Evolutionary conservation across 805 yeast genomes (phyloP).

Genomic region (Pichia exigua): DNA sequence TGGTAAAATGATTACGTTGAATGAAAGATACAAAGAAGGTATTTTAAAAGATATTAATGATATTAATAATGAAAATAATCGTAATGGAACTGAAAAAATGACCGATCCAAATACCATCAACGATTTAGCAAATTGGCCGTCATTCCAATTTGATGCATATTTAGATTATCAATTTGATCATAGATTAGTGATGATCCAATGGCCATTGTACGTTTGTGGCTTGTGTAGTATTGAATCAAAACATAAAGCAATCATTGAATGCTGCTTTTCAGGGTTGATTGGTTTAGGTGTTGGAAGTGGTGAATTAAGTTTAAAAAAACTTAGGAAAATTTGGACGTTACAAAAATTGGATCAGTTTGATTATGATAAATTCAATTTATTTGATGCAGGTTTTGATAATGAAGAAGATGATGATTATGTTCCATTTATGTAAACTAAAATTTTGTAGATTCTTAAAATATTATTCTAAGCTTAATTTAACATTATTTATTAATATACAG

Average conservation of each 20-base stretch:
- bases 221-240: constrained; percentile 25
- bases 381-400: constrained; percentile 10
- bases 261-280: constrained; percentile 29
- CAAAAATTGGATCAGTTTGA: constrained; percentile 22
- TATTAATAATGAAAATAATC: constrained; percentile 1
- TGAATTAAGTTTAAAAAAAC: constrained; percentile 26
- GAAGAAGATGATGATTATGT: constrained; percentile 30
- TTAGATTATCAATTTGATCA: constrained; percentile 28
- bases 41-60: background rate
- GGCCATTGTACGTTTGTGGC: constrained; percentile 31
- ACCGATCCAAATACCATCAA: background rate
- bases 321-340: constrained; percentile 26
- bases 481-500: background rate
- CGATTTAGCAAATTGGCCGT: constrained; percentile 7
- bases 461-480: background rate
- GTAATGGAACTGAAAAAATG: background rate
- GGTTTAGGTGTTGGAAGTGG: constrained; percentile 31
- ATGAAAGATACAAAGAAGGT: background rate
- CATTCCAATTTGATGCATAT: constrained; percentile 22
- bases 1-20: background rate
- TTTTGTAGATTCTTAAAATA: too few relatives aligned
- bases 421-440: constrained; percentile 21
- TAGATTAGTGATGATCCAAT: constrained; percentile 31
- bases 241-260: constrained; percentile 28
- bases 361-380: constrained; percentile 19